phyloP scores from a whole-genome alignment of 2,329 filamentous ascomycete genomes.

The Pestalotiopsis sp. region DNA sequence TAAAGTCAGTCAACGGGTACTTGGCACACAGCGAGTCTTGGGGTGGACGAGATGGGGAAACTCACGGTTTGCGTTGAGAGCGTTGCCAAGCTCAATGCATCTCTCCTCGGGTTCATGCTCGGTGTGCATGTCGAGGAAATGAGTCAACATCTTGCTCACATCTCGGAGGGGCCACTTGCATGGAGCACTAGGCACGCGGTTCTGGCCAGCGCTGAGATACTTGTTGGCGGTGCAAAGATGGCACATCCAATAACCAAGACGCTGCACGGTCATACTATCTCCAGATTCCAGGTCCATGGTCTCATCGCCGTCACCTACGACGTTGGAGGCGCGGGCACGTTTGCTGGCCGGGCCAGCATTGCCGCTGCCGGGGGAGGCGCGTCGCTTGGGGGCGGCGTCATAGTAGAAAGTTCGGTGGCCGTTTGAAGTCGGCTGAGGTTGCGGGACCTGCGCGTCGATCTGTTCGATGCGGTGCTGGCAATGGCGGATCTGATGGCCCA shows the following conservation, averaged over 20 bases:
- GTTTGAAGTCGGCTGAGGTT: constrained; percentile 12
- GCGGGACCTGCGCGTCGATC: constrained; percentile 34
- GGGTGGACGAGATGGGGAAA: constrained; percentile 12
- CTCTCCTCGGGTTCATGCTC: constrained; percentile 45
- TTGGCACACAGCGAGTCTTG: background rate
- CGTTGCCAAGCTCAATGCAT: constrained; percentile 44
- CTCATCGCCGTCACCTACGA: constrained; percentile 15
- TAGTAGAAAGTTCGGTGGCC: constrained; percentile 16
- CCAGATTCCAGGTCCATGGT: constrained; percentile 16
- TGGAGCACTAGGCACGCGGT: constrained; percentile 44
- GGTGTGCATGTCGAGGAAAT: constrained; percentile 48
- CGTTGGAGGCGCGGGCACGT: constrained; percentile 12
- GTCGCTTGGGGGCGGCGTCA: constrained; percentile 11
- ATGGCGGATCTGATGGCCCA: constrained; percentile 45
- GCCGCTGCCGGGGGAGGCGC: background rate
- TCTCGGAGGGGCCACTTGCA: constrained; percentile 51
- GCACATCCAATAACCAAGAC: constrained; percentile 50
- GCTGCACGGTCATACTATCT: constrained; percentile 32
- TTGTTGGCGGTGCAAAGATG: constrained; percentile 45
- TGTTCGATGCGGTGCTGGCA: constrained; percentile 43
- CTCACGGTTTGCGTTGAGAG: constrained; percentile 43
- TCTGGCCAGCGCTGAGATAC: constrained; percentile 40
- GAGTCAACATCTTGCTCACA: constrained; percentile 48
- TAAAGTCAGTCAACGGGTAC: background rate
- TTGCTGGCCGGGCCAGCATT: constrained; percentile 5